Conservation (phyloP, 2,329 filamentous ascomycete species). For the Curvularia lunata region DNA sequence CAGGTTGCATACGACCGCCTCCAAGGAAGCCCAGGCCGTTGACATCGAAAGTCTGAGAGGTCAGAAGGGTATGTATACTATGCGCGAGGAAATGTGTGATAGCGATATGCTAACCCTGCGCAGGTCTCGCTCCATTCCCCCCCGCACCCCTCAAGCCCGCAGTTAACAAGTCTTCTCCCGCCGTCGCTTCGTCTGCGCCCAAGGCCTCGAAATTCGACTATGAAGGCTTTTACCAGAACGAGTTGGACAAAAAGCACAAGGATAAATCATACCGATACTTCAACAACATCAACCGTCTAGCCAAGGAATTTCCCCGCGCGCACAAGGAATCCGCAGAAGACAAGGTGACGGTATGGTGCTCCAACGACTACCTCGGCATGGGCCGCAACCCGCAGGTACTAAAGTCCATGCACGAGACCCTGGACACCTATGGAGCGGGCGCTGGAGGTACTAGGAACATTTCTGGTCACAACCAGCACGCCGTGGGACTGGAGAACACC, state of each 20-base stretch:
- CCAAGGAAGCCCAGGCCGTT: slow-evolving; percentile 78
- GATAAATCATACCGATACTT: slow-evolving; percentile 99
- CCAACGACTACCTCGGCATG: slow-evolving; percentile 99
- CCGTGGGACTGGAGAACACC: slow-evolving; percentile 80
- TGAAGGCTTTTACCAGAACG: slow-evolving; percentile 81
- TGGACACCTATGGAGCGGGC: slow-evolving; percentile 93
- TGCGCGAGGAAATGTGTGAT: background rate
- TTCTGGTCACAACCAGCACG: slow-evolving; percentile 96
- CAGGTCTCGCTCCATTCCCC: slow-evolving; percentile 41
- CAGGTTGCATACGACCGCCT: slow-evolving; percentile 79
- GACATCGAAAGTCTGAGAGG: slow-evolving; percentile 57
- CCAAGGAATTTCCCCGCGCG: slow-evolving; percentile 92
- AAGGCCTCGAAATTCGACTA: slow-evolving; percentile 78
- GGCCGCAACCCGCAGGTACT: slow-evolving; percentile 87
- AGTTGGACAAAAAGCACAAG: slow-evolving; percentile 98
- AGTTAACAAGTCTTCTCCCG: slow-evolving; percentile 27
- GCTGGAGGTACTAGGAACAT: slow-evolving; percentile 97
- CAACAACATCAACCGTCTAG: slow-evolving; percentile 99
- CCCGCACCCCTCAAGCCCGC: slow-evolving; percentile 36
- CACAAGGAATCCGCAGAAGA: slow-evolving; percentile 86
- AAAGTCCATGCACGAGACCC: slow-evolving; percentile 89
- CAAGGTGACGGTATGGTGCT: slow-evolving; percentile 96
- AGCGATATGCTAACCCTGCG: slow-evolving; percentile 20
- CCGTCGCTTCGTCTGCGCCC: slow-evolving; percentile 57
- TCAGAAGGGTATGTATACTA: slow-evolving; percentile 50